phyloP scores from a whole-genome alignment of 192 early-diverging fungal species.

The Pilobolus umbonatus region DNA sequence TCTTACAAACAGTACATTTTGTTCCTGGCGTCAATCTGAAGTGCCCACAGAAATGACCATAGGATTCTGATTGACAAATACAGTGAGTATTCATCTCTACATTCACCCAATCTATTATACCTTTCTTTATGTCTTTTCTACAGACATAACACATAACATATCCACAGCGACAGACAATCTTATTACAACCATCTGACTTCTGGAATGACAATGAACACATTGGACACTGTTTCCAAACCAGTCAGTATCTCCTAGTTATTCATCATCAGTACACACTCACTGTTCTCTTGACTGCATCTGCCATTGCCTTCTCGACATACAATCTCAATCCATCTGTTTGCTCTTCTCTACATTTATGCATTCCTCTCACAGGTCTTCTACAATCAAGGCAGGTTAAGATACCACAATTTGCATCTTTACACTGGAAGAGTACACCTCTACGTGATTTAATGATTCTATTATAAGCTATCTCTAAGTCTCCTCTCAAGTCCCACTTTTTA shows the following conservation, averaged over 20 bases:
- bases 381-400: slow-evolving; percentile 44
- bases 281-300: slow-evolving; percentile 55
- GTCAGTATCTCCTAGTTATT: background rate
- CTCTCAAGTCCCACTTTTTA: slow-evolving; percentile 19
- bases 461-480: slow-evolving; percentile 23
- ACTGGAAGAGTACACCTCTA: slow-evolving; percentile 42
- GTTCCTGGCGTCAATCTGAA: slow-evolving; percentile 47
- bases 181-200: slow-evolving; percentile 60
- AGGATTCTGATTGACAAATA: slow-evolving; percentile 32
- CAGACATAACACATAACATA: slow-evolving; percentile 63
- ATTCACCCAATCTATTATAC: slow-evolving; percentile 2
- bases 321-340: slow-evolving; percentile 48
- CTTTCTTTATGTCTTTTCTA: slow-evolving; percentile 49
- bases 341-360: slow-evolving; percentile 47
- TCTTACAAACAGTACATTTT: slow-evolving; percentile 45
- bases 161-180: slow-evolving; percentile 57
- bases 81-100: background rate
- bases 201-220: slow-evolving; percentile 47
- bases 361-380: slow-evolving; percentile 32
- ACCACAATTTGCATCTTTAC: slow-evolving; percentile 43
- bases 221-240: slow-evolving; percentile 41
- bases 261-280: slow-evolving; percentile 27
- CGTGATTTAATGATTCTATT: slow-evolving; percentile 20
- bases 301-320: slow-evolving; percentile 60
- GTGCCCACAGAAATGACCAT: slow-evolving; percentile 60